Base-by-base conservation (phyloP, 2,329 filamentous ascomycete genomes). In the Thermothelomyces thermophilus region DNA sequence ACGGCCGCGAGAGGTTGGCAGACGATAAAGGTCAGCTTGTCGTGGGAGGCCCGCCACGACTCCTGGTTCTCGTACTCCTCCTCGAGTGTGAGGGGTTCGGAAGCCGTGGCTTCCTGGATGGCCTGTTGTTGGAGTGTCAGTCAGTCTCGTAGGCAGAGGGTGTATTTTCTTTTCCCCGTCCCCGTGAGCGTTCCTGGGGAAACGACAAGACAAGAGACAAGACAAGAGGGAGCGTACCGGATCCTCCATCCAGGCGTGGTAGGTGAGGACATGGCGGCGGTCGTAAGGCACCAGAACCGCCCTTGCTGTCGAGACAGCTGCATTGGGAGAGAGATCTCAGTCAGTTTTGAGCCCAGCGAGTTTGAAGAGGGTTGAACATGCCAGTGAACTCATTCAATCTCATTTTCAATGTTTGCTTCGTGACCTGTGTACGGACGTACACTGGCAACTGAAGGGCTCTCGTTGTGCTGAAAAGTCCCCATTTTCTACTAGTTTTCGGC, bases 161-260 rank as follows among this genome's bases (percentile, higher is more conserved):
- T 13, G 7, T 31, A 31, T 31, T 31, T 31, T 31, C 9, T 31
- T 31, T 31, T 31, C 14, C 13, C 13, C 28, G 28, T n/a, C n/a
- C n/a, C n/a, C n/a, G n/a, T n/a, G n/a, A n/a, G n/a, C n/a, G n/a
- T n/a, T n/a, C n/a, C n/a, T n/a, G n/a, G n/a, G n/a, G n/a, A n/a
- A n/a, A n/a, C n/a, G n/a, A n/a, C n/a, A n/a, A n/a, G n/a, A n/a
- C n/a, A n/a, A n/a, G n/a, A n/a, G n/a, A n/a, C n/a, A n/a, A n/a
- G n/a, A 14, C 33, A n/a, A n/a, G 13, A 6, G 33, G 13, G 13
- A 2, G 52, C 67, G 59, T 64, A 79, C 85, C 45, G 84, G 76
- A 61, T 93, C 84, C 72, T 90, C 78, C 90, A 97, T 96, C 91
- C 91, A 97, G 62, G 75, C 71, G 64, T 95, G 88, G 65, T 96